Conservation (phyloP, 2,329 filamentous ascomycete genomes). For the Ilyonectria mors-panacis region DNA sequence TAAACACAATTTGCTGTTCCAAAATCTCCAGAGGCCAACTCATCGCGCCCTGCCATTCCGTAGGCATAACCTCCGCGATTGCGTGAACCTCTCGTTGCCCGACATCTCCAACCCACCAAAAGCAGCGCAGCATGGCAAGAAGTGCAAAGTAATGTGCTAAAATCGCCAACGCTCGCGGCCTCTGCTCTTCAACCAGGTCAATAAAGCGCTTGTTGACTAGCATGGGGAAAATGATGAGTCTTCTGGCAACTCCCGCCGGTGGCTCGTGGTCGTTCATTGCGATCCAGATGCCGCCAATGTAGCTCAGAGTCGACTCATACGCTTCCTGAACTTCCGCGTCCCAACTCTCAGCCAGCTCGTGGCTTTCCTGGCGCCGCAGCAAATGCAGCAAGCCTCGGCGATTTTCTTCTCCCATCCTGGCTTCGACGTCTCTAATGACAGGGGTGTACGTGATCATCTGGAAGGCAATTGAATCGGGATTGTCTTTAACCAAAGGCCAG, state of each 20-base stretch:
- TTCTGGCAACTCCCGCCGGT: constrained; percentile 8
- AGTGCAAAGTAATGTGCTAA: constrained; percentile 28
- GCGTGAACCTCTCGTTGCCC: constrained; percentile 18
- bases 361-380: background rate
- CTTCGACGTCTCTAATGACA: background rate
- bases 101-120: constrained; percentile 21
- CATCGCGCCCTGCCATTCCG: constrained; percentile 20
- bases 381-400: constrained; percentile 18
- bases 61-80: constrained; percentile 8
- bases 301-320: constrained; percentile 18
- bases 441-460: constrained; percentile 5
- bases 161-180: constrained; percentile 22
- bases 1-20: constrained; percentile 28
- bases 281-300: constrained; percentile 19
- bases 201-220: constrained; percentile 23
- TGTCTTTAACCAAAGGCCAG: constrained; percentile 5
- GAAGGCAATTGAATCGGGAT: constrained; percentile 3
- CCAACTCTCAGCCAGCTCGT: constrained; percentile 16
- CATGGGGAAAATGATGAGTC: constrained; percentile 16
- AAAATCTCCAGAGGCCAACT: constrained; percentile 26
- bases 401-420: background rate
- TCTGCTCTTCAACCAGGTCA: constrained; percentile 16
- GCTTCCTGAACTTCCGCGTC: constrained; percentile 13
- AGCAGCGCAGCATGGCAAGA: constrained; percentile 18
- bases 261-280: constrained; percentile 21